phyloP scores from a whole-genome alignment of 164 flowering plant genomes.

The Piper longum region DNA sequence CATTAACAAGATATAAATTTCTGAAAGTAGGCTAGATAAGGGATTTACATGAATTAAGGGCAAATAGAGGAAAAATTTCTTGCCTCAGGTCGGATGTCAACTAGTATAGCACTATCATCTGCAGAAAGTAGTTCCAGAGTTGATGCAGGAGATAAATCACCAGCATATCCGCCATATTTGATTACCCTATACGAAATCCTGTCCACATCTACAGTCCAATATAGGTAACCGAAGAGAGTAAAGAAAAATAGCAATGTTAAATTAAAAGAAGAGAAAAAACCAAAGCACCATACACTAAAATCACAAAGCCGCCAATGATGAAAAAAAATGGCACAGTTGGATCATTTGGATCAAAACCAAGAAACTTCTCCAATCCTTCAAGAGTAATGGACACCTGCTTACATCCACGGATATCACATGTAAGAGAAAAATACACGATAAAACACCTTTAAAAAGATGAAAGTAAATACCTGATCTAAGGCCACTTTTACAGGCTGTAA shows the following conservation, averaged over 20 bases:
- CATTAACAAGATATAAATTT: neutral
- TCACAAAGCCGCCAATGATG: conserved; percentile 48
- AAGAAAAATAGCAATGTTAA: conserved; percentile 1
- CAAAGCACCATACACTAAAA: conserved; percentile 31
- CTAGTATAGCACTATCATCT: conserved; percentile 44
- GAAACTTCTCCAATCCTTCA: conserved; percentile 47
- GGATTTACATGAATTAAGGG: conserved; percentile 22
- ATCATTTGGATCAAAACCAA: conserved; percentile 82
- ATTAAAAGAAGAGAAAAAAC: neutral
- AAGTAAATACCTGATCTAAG: conserved; percentile 39
- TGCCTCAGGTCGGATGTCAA: conserved; percentile 98
- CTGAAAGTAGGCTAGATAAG: neutral
- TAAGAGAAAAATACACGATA: neutral
- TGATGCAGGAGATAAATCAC: conserved; percentile 63
- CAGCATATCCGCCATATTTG: conserved; percentile 78
- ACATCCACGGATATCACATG: neutral
- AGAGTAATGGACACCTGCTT: conserved; percentile 44
- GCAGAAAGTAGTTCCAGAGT: conserved; percentile 51
- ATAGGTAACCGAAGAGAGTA: conserved; percentile 14
- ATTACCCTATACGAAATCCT: conserved; percentile 62
- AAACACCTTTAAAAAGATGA: neutral
- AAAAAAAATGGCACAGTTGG: conserved; percentile 57
- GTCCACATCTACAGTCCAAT: conserved; percentile 48
- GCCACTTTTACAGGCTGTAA: conserved; percentile 41
- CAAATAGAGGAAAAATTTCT: conserved; percentile 52